Base-by-base conservation (phyloP, 768 basidiomycete species). In the Podaxis mareebaensis region DNA sequence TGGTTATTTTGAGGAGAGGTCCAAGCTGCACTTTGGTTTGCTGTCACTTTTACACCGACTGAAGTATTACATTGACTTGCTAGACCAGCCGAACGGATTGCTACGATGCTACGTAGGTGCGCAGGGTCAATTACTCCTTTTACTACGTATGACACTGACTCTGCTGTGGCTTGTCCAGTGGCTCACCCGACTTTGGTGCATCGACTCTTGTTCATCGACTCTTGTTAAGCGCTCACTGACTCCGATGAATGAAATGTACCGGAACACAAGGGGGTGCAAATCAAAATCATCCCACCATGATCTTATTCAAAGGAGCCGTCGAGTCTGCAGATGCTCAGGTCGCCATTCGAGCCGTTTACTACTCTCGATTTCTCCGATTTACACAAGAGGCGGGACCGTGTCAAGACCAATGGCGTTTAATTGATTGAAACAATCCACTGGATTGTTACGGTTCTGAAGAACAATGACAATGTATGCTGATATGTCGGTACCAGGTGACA, bases 271-370 rank as follows among this genome's bases (percentile, higher is more conserved):
- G 13, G 33, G 3, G 6, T 26, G 13, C 24, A 49, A 13, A 7
- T 26, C 48, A 42, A n/a, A 38, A 22, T 20, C 30, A 28, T 30
- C 30, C 24, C 30, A 39, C 15, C 17, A 63, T 57, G 61, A 15
- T 33, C 26, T 4, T 49, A 22, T 30, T 22, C 60, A n/a, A 55
- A 11, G 40, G 4, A 57, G 20, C 26, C 20, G 30, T 63, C 46
- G 66, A 67, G 24, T 63, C 67, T 26, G 65, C 67, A 28, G 64
- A 70, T 60, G 66, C 70, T 36, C 62, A 59, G 49, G 62, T 56
- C 49, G 66, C 56, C 22, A 60, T 69, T 58, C 61, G 65, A 12
- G 59, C 22, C 26, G 39, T 60, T 3, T 65, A 67, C 48, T 39
- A 61, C 46, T 55, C 61, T 12, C 56, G 64, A 38, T 56, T 56